Evolutionary conservation across 139 green algal genomes (phyloP).

Genomic region (Micractinium conductrix): DNA sequence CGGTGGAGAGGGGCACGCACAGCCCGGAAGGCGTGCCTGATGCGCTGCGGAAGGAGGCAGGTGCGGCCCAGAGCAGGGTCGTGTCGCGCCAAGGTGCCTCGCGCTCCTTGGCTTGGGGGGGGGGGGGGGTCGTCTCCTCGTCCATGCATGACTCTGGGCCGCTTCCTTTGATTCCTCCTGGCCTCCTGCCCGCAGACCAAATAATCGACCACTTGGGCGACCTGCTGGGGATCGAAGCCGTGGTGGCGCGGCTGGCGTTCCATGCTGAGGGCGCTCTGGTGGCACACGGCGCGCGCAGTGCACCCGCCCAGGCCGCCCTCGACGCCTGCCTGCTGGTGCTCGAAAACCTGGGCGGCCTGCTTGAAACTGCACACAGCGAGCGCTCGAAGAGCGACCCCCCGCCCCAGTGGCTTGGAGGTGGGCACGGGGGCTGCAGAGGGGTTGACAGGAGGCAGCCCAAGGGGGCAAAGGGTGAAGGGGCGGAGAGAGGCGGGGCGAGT

Average conservation of each 20-base stretch:
- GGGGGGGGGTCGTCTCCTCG: no score
- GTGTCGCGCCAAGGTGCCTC: no score
- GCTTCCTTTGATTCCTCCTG: no score
- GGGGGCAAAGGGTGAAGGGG: no score
- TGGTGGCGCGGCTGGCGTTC: neutral
- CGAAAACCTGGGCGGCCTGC: neutral
- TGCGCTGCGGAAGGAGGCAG: constrained; percentile 12
- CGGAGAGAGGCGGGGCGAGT: no score
- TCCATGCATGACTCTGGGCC: no score
- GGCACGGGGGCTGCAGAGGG: neutral
- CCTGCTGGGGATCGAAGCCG: constrained; percentile 3
- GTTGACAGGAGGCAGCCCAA: no score
- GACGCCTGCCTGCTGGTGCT: constrained; percentile 12
- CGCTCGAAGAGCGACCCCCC: neutral
- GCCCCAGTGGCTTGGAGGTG: constrained; percentile 9
- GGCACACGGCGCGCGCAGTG: neutral
- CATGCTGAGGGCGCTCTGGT: neutral
- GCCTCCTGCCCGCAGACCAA: neutral
- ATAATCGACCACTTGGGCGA: constrained; percentile 4
- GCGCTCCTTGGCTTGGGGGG: no score
- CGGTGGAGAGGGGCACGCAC: neutral
- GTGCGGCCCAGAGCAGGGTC: neutral
- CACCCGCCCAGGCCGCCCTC: neutral
- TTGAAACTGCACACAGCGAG: neutral
- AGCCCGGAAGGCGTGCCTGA: constrained; percentile 15